These are phyloP conservation scores for Lecanicillium sp. DNA, from an alignment of 2,329 filamentous ascomycete species.

Conservation along the genomic window DNA sequence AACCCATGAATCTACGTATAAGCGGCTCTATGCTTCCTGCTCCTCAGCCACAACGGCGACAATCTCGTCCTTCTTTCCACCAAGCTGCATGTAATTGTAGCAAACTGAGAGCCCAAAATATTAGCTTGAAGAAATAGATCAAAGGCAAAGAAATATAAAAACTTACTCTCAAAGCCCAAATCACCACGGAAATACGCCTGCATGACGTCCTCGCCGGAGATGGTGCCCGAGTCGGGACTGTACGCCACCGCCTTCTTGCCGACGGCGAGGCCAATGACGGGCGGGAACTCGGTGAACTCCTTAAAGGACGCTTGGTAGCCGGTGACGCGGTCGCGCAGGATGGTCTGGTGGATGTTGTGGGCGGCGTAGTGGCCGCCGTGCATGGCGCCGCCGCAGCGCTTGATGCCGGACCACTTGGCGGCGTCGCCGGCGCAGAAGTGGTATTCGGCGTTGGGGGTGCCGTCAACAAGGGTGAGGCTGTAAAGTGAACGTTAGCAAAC, in stretches of 20 bases:
- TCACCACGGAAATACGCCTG: constrained; percentile 60
- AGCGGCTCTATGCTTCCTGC: not conserved
- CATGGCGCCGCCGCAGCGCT: constrained; percentile 70
- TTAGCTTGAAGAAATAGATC: constrained; percentile 13
- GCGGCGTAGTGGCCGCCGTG: constrained; percentile 61
- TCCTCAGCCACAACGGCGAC: not conserved
- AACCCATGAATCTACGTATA: not conserved
- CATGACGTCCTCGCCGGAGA: constrained; percentile 55
- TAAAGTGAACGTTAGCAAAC: no score
- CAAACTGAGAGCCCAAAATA: constrained; percentile 33
- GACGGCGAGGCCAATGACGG: constrained; percentile 64
- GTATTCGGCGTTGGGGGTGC: constrained; percentile 45
- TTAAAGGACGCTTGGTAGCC: constrained; percentile 36
- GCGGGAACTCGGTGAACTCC: constrained; percentile 45
- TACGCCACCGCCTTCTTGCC: constrained; percentile 63
- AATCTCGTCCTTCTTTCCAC: constrained; percentile 19
- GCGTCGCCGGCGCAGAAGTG: constrained; percentile 69
- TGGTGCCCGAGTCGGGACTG: constrained; percentile 47
- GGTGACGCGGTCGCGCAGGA: constrained; percentile 33
- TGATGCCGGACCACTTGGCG: constrained; percentile 67
- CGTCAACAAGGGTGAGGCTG: constrained; percentile 46
- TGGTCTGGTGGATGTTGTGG: constrained; percentile 58
- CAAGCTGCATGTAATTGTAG: constrained; percentile 46
- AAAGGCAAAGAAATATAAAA: not conserved
- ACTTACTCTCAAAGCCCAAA: constrained; percentile 56